These are phyloP conservation scores for Trichophyton mentagrophytes DNA, from an alignment of 2,329 filamentous ascomycete species.

Conservation along the genomic window DNA sequence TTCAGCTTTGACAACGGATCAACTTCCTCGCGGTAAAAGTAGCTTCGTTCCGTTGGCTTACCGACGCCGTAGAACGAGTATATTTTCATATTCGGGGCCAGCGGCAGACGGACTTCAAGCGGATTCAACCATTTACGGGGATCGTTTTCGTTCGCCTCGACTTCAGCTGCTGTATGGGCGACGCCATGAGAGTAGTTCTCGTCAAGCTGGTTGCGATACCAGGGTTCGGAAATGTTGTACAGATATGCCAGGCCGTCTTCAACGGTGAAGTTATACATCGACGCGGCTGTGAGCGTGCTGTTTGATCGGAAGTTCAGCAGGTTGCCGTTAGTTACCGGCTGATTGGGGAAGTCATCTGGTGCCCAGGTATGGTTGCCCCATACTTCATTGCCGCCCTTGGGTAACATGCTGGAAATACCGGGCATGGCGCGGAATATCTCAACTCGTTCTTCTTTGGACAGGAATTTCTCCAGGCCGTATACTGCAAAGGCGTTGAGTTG, in stretches of 20 bases:
- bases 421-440: conserved; percentile 97
- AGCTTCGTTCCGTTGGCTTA: conserved; percentile 83
- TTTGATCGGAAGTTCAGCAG: conserved; percentile 66
- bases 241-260: conserved; percentile 65
- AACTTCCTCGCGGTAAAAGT: conserved; percentile 70
- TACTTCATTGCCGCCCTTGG: conserved; percentile 83
- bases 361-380: conserved; percentile 85
- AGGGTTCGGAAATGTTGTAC: conserved; percentile 63
- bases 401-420: conserved; percentile 90
- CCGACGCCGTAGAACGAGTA: conserved; percentile 95
- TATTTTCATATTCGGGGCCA: conserved; percentile 81
- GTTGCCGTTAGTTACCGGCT: conserved; percentile 62
- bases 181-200: conserved; percentile 78
- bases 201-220: conserved; percentile 66
- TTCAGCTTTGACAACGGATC: conserved; percentile 47
- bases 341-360: conserved; percentile 68
- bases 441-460: conserved; percentile 77
- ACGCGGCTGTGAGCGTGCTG: conserved; percentile 33
- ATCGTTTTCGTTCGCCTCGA: conserved; percentile 68
- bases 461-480: conserved; percentile 90
- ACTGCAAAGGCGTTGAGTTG: conserved; percentile 94
- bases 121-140: conserved; percentile 88
- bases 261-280: conserved; percentile 64
- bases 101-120: conserved; percentile 74
- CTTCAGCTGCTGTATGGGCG: conserved; percentile 64